These are phyloP conservation scores for Dentipellis fragilis DNA, from an alignment of 768 basidiomycete species.

Conservation along the genomic window DNA sequence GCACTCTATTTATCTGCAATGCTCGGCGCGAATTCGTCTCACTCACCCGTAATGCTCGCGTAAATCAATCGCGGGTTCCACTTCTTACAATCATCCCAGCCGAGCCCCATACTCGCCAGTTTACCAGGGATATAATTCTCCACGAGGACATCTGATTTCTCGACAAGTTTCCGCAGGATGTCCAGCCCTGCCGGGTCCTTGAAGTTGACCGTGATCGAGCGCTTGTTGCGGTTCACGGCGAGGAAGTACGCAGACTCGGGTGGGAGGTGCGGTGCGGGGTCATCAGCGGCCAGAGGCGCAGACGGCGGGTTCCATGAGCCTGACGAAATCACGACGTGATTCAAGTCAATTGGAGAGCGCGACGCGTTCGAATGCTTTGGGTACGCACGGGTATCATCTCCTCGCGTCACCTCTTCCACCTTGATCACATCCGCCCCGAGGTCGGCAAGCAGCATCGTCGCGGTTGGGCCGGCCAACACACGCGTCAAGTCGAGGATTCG, in stretches of 20 bases:
- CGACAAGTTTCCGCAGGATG: conserved; percentile 61
- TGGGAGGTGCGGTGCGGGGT: conserved; percentile 55
- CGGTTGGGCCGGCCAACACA: conserved; percentile 84
- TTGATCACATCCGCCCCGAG: conserved; percentile 91
- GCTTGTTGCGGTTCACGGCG: conserved; percentile 80
- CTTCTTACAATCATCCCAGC: conserved; percentile 70
- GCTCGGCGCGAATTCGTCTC: not conserved
- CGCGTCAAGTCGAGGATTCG: conserved; percentile 84
- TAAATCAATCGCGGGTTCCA: conserved; percentile 81
- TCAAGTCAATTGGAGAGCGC: not conserved
- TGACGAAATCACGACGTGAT: not conserved
- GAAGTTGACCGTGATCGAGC: conserved; percentile 84
- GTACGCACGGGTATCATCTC: conserved; percentile 80
- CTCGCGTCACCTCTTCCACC: conserved; percentile 68
- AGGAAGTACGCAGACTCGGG: conserved; percentile 93
- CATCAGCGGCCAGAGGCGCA: conserved; percentile 29
- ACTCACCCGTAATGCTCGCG: conserved; percentile 76
- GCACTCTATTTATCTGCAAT: not conserved
- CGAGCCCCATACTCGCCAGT: conserved; percentile 73
- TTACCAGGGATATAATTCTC: conserved; percentile 88
- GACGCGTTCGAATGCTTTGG: not conserved
- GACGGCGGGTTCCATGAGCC: conserved; percentile 28
- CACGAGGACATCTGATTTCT: conserved; percentile 73
- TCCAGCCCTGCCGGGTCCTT: conserved; percentile 69
- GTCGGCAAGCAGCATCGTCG: conserved; percentile 92